Conservation (phyloP, 768 basidiomycete species). For the Tylopilus vinaceipallidus region DNA sequence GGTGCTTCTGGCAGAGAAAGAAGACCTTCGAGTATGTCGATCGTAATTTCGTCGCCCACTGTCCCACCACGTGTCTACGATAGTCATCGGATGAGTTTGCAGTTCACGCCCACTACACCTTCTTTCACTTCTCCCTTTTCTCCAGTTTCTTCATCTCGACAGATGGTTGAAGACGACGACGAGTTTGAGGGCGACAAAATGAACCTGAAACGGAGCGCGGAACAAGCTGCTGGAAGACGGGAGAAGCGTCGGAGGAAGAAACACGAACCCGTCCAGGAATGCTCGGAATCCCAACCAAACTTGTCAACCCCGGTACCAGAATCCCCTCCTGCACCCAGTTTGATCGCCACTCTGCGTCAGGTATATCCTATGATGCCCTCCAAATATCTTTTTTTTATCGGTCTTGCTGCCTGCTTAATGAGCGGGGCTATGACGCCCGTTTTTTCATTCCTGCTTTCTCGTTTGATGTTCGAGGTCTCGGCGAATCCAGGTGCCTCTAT, state of each 20-base stretch:
- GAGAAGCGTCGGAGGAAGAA: slow-evolving; percentile 24
- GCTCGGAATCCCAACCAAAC: slow-evolving; percentile 7
- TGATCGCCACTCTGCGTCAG: slow-evolving; percentile 43
- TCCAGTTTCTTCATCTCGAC: not conserved
- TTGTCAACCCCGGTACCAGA: slow-evolving; percentile 1
- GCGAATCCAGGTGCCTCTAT: slow-evolving; percentile 61
- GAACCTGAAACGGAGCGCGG: slow-evolving; percentile 39
- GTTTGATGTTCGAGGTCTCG: slow-evolving; percentile 74
- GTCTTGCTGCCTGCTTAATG: slow-evolving; percentile 63
- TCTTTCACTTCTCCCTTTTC: slow-evolving; percentile 31
- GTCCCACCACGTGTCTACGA: slow-evolving; percentile 30
- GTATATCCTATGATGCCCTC: slow-evolving; percentile 72
- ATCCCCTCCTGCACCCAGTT: slow-evolving; percentile 14
- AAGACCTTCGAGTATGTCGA: slow-evolving; percentile 35
- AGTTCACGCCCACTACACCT: slow-evolving; percentile 59
- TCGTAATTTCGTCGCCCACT: slow-evolving; percentile 34
- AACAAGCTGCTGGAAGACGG: slow-evolving; percentile 37
- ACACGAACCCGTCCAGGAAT: not conserved
- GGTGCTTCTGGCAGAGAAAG: slow-evolving; percentile 20
- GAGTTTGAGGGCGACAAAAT: slow-evolving; percentile 47
- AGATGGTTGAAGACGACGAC: slow-evolving; percentile 35
- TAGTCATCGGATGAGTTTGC: slow-evolving; percentile 47
- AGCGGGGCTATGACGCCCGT: slow-evolving; percentile 87
- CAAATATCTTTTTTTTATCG: slow-evolving; percentile 68
- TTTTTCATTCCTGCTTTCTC: slow-evolving; percentile 88